These are phyloP conservation scores for Amoeboaphelidium protococcarum DNA, from an alignment of 371 early-diverging fungal species.

Conservation along the genomic window DNA sequence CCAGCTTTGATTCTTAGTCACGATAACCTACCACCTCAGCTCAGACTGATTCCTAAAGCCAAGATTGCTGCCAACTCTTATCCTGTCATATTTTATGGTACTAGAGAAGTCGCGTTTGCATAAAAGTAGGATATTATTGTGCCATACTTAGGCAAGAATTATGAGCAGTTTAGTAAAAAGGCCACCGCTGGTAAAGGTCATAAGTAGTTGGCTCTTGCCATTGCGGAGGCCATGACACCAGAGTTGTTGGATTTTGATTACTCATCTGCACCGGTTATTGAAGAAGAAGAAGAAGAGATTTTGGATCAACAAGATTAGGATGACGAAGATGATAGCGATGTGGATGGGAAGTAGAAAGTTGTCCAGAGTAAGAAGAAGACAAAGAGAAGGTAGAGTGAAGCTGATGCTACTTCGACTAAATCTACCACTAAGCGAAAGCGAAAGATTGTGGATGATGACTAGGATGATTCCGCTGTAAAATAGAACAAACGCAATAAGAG, in stretches of 20 bases:
- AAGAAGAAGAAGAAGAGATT: conserved; percentile 2
- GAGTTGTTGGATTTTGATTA: neutral
- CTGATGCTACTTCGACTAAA: conserved; percentile 5
- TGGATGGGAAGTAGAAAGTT: conserved; percentile 3
- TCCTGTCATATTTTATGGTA: neutral
- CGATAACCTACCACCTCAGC: neutral
- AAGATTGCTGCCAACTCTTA: neutral
- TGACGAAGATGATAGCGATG: neutral
- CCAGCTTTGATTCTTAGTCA: neutral
- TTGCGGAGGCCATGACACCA: conserved; percentile 1
- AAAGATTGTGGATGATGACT: neutral
- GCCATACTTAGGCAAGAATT: neutral
- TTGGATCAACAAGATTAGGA: neutral
- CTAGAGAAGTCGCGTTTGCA: neutral
- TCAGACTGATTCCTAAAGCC: neutral
- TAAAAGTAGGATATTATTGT: neutral
- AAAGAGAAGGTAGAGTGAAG: conserved; percentile 5
- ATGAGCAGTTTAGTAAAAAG: conserved; percentile 1
- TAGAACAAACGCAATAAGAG: conserved; percentile 3
- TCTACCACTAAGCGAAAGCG: conserved; percentile 3
- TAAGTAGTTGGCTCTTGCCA: neutral
- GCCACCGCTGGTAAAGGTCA: conserved; percentile 1
- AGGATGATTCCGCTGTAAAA: conserved; percentile 4
- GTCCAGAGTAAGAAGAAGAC: conserved; percentile 4
- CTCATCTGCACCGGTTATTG: neutral